These are phyloP conservation scores for Nyssa sinensis DNA, from an alignment of 148 eudicot species.

Conservation along the genomic window DNA sequence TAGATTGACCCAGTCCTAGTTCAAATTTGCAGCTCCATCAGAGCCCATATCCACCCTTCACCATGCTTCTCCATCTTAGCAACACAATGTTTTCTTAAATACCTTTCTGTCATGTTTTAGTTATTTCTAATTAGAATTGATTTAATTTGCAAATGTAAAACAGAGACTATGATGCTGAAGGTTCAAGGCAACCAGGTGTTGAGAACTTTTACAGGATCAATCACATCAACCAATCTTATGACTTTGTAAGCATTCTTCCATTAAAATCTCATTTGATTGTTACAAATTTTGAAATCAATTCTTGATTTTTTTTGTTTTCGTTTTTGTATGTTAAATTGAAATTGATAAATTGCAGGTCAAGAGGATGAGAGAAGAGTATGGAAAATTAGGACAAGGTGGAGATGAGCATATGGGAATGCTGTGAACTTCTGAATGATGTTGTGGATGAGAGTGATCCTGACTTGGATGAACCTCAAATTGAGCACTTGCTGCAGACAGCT, in stretches of 20 bases:
- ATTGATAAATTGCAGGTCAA: constrained; percentile 47
- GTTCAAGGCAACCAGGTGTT: constrained; percentile 67
- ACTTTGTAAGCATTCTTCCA: constrained; percentile 47
- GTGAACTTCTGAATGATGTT: constrained; percentile 77
- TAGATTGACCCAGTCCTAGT: too few species aligned
- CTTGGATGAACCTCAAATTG: constrained; percentile 89
- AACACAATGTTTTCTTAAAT: too few species aligned
- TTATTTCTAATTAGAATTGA: too few species aligned
- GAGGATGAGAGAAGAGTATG: constrained; percentile 74
- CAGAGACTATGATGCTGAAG: constrained; percentile 77
- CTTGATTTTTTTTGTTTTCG: not conserved
- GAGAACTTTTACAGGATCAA: constrained; percentile 62
- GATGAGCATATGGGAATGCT: constrained; percentile 98
- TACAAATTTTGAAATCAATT: not conserved
- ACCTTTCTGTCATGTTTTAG: too few species aligned
- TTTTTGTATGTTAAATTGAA: not conserved
- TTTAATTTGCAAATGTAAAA: constrained; percentile 5
- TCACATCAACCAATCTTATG: constrained; percentile 68
- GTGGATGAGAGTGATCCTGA: constrained; percentile 98
- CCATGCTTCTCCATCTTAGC: too few species aligned
- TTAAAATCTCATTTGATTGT: not conserved
- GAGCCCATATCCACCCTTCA: too few species aligned
- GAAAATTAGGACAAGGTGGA: constrained; percentile 67
- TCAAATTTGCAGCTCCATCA: too few species aligned
- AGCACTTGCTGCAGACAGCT: constrained; percentile 89